These are phyloP conservation scores for Lasiodiplodia citricola DNA, from an alignment of 2,329 filamentous ascomycete genomes.

Conservation along the genomic window DNA sequence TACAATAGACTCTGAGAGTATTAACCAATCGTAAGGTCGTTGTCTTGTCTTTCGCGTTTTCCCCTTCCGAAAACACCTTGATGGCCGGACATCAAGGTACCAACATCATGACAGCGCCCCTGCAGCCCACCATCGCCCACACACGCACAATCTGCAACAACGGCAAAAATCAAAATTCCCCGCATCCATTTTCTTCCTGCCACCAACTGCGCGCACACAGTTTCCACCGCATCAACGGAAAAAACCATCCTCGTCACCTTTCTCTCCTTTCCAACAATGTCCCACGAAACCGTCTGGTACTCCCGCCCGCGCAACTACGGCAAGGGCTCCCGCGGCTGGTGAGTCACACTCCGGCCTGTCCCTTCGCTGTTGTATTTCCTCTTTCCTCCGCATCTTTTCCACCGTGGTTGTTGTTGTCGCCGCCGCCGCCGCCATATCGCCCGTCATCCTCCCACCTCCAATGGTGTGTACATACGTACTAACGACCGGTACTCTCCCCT, in stretches of 20 bases:
- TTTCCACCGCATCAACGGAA: not conserved
- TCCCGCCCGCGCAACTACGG: conserved; percentile 95
- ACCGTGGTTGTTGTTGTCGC: too few relatives aligned
- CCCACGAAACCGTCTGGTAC: conserved; percentile 98
- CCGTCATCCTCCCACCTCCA: too few relatives aligned
- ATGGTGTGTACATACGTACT: too few relatives aligned
- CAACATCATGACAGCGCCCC: not conserved
- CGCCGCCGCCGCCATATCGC: too few relatives aligned
- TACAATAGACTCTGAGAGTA: not conserved
- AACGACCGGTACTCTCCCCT: not conserved
- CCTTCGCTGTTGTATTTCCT: too few relatives aligned
- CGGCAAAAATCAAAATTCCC: not conserved
- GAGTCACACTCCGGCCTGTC: conserved; percentile 51
- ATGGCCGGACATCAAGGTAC: conserved; percentile 18
- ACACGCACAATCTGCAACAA: not conserved
- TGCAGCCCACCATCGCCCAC: not conserved
- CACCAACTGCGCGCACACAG: not conserved
- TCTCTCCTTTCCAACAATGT: conserved; percentile 61
- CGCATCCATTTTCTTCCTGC: too few relatives aligned
- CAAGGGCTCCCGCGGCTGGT: conserved; percentile 95
- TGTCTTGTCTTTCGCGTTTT: not conserved
- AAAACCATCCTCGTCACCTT: not conserved
- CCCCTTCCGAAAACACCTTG: conserved; percentile 11
- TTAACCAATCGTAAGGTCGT: not conserved
- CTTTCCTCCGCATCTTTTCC: too few relatives aligned